Base-by-base conservation (phyloP, 768 basidiomycete species). In the Megacollybia marginata region DNA sequence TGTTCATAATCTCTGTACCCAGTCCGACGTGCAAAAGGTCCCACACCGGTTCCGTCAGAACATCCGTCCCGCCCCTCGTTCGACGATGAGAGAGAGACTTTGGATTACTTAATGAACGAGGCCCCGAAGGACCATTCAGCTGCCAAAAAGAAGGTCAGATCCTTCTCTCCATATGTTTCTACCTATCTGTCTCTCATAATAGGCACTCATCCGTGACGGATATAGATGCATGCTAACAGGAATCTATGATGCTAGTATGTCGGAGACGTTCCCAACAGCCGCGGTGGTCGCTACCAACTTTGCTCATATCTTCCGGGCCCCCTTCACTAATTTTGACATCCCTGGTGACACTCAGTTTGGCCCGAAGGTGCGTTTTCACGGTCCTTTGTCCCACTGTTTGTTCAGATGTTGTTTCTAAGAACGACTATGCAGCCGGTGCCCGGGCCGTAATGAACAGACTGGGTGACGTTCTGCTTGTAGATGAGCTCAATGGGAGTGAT, bases 121-220 rank as follows among this genome's bases (percentile, higher is more conserved):
- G 47, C 50, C 12, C 50, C 52, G 5, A 11, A 36, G 46, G 49
- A 53, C 33, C 48, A 57, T 49, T n/a, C 10, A 8, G 18, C 34
- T 19, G 52, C 56, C 13, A 56, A 54, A 48, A 13, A 47, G 20
- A 20, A 47, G 32, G 56, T 55, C 31, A 51, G 34, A 8, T 40
- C 38, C 38, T 18, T n/a, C 12, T 16, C 23, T n/a, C n/a, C n/a
- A n/a, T n/a, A 15, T 13, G 8, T 15, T 46, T 16, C 11, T 4
- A 42, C 48, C 6, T 54, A 46, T 11, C 8, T 18, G 18, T 40
- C 8, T 8, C 38, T 5, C 8, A 18, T 40, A 13, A 15, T 46
- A 68, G 69, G 67, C 71, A 44, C 57, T 70, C 16, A 48, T 63
- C 35, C 65, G 70, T 31, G 69, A 72, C 50, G 59, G 56, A 5